phyloP scores from a whole-genome alignment of 75 land plant species.

The Cunninghamia lanceolata region DNA sequence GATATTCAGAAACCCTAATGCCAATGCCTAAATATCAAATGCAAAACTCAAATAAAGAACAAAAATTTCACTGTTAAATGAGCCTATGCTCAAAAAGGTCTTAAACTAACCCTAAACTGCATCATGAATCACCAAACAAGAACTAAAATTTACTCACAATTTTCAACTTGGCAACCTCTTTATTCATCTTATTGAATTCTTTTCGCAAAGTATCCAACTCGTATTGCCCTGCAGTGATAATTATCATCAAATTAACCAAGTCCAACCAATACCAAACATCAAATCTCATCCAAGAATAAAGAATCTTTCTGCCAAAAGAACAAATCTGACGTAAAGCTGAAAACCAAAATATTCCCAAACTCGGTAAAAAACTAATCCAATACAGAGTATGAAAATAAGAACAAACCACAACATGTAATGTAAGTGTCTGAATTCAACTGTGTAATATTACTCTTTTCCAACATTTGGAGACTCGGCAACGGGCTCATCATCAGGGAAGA shows the following conservation, averaged over 20 bases:
- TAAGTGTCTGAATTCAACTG: no score
- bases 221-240: slow-evolving; percentile 52
- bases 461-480: no score
- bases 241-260: background rate
- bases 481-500: no score
- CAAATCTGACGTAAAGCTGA: background rate
- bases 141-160: slow-evolving; percentile 33
- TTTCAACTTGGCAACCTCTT: slow-evolving; percentile 62
- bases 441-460: no score
- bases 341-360: no score
- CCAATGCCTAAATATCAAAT: background rate
- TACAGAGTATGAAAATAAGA: no score
- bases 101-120: background rate
- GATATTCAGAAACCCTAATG: background rate
- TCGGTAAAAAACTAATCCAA: no score
- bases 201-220: slow-evolving; percentile 57
- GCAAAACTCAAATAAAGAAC: background rate
- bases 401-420: no score
- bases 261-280: background rate
- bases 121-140: background rate
- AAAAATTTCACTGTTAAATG: background rate
- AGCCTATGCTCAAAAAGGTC: background rate
- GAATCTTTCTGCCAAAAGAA: background rate
- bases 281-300: background rate
- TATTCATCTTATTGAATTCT: slow-evolving; percentile 69